Base-by-base conservation (phyloP, 2,329 filamentous ascomycete genomes). In the Aspergillus candidus region DNA sequence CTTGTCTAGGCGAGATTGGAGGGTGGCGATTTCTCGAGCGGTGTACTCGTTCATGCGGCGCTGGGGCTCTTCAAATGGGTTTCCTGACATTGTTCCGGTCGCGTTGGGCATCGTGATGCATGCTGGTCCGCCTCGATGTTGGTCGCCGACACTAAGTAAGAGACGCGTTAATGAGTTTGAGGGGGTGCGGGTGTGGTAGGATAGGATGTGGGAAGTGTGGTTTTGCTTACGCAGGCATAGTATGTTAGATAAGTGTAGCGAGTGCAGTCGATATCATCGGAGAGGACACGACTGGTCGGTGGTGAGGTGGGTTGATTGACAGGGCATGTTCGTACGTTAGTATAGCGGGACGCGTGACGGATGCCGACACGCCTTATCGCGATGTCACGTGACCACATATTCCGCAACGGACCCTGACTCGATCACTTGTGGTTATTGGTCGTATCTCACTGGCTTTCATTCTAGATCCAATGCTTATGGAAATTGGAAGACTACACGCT, bases 1-100 rank as follows among this genome's bases (percentile, higher is more conserved):
- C 62, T 90, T 94, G 62, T 97, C 87, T 27, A 98, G 79, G 29
- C 88, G 83, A 53, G 81, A 80, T 60, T 95, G 86, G 11, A 98
- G 75, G 0, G 88, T 91, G 15, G 89, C 89, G 46, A 96, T 91
- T 63, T 98, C 84, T 55, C 81, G 76, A n/a, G 90, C 88, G 0
- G 89, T 94, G 72, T 88, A 98, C 61, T 86, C 80, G 41, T 79
- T 83, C 27, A 95, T 77, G 34, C 79, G 80, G 39, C 77, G 79
- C 60, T 76, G 77, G 2, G 71, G 65, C 55, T 91, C 85, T 64
- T 88, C 83, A 66, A 93, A 98, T 6, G 90, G 90, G 61, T 96
- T 97, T 50, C 68, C 65, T 43, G 68, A 66, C 31, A 67, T 59
- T 33, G 56, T 41, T 37, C 52, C 62, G 44, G 53, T 52, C 35